These are phyloP conservation scores for Wolfiporia cocos DNA, from an alignment of 1,284 basidiomycete species.

Conservation along the genomic window DNA sequence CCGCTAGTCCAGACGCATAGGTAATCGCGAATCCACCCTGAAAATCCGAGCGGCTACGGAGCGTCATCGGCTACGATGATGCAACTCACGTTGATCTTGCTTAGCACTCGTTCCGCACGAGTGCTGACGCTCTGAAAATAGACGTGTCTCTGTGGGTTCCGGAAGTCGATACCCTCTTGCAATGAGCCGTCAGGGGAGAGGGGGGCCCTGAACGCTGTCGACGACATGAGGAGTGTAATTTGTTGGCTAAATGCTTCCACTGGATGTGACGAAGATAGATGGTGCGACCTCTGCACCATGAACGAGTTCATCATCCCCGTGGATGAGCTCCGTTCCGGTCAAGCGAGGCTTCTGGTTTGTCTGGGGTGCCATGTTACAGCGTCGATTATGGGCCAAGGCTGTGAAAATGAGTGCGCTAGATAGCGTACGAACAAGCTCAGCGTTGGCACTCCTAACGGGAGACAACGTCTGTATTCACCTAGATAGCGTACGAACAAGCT, in stretches of 20 bases:
- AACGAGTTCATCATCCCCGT: conserved; percentile 43
- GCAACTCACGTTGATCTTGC: conserved; percentile 52
- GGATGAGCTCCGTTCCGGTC: conserved; percentile 51
- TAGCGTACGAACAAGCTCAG: too few relatives aligned
- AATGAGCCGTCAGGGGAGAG: conserved; percentile 25
- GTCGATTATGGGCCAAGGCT: too few relatives aligned
- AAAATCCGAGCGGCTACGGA: neutral
- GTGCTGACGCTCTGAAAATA: conserved; percentile 61
- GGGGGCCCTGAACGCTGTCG: conserved; percentile 43
- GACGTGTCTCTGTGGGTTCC: conserved; percentile 48
- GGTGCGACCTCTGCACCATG: conserved; percentile 47
- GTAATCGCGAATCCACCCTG: conserved; percentile 68
- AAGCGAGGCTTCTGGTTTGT: conserved; percentile 21
- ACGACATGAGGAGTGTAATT: neutral
- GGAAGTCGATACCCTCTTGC: conserved; percentile 31
- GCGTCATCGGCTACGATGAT: neutral
- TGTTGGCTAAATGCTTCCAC: conserved; percentile 28
- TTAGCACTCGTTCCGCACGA: conserved; percentile 62
- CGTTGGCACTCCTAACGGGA: too few relatives aligned
- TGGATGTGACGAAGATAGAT: conserved; percentile 62
- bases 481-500: too few relatives aligned
- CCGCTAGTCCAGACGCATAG: conserved; percentile 70
- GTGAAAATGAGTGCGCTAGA: too few relatives aligned
- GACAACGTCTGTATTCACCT: too few relatives aligned
- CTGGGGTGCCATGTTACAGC: conserved; percentile 21